Evolutionary conservation across 1,284 basidiomycete species (phyloP).

Genomic region (Uromyces viciae-fabae): DNA sequence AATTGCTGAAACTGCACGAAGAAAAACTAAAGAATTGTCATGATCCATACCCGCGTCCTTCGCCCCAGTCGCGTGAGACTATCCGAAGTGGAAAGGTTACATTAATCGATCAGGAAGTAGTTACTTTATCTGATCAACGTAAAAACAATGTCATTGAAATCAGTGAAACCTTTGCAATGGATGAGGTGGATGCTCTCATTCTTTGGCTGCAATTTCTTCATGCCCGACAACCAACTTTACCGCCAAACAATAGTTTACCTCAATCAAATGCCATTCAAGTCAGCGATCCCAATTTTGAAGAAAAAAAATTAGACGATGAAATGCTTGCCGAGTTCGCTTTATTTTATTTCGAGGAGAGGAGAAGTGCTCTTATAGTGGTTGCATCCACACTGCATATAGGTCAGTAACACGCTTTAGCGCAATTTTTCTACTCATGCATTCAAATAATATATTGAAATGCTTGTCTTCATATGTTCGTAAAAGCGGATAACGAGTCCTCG

Average conservation of each 20-base stretch:
- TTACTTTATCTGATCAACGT: slow-evolving; percentile 25
- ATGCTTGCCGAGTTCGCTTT: slow-evolving; percentile 15
- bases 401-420: not conserved
- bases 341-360: slow-evolving; percentile 44
- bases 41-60: slow-evolving; percentile 33
- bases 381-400: slow-evolving; percentile 32
- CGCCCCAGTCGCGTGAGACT: slow-evolving; percentile 21
- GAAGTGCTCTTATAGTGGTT: slow-evolving; percentile 34
- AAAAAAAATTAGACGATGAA: slow-evolving; percentile 21
- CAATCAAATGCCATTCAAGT: not conserved
- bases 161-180: slow-evolving; percentile 26
- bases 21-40: slow-evolving; percentile 35
- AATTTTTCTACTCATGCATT: not conserved
- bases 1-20: slow-evolving; percentile 36
- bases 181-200: slow-evolving; percentile 27
- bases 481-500: slow-evolving; percentile 39
- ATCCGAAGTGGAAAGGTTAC: slow-evolving; percentile 19
- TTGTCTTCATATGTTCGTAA: not conserved
- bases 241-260: not conserved
- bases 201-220: slow-evolving; percentile 41
- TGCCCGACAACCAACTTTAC: not conserved
- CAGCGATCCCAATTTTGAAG: not conserved
- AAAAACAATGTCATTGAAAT: slow-evolving; percentile 27
- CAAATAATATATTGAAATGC: not conserved
- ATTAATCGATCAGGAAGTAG: slow-evolving; percentile 5